phyloP scores from a whole-genome alignment of 495 filamentous ascomycete genomes.

The Penicillium maclennaniae region DNA sequence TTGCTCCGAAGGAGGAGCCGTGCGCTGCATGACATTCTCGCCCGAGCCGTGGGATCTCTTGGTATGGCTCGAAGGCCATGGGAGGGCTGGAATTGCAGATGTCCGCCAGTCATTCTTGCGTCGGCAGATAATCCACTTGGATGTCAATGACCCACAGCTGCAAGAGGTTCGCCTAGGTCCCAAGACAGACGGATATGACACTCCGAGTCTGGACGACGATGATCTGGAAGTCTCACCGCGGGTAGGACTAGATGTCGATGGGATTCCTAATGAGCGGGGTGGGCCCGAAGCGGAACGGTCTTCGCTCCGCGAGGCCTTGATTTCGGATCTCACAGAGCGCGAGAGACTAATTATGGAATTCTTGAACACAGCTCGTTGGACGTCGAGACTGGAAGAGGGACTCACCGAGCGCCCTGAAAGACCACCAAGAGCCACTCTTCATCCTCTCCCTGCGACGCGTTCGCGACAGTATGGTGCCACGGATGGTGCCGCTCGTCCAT shows the following conservation, averaged over 20 bases:
- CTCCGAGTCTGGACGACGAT: conserved; percentile 23
- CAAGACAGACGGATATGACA: conserved; percentile 23
- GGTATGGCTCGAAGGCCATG: conserved; percentile 89
- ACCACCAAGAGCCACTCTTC: conserved; percentile 24
- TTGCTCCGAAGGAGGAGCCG: conserved; percentile 63
- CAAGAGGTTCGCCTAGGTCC: conserved; percentile 53
- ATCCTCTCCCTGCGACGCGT: conserved; percentile 30
- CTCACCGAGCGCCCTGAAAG: conserved; percentile 34
- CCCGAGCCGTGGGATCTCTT: conserved; percentile 88
- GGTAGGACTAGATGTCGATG: conserved; percentile 32
- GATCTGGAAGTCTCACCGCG: conserved; percentile 23
- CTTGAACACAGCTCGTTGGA: conserved; percentile 45
- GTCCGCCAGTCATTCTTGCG: conserved; percentile 69
- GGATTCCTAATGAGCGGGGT: conserved; percentile 13
- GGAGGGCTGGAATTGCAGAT: conserved; percentile 80
- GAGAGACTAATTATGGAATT: conserved; percentile 59
- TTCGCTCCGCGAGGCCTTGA: conserved; percentile 34
- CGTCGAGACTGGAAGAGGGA: conserved; percentile 34
- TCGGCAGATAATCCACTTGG: conserved; percentile 68
- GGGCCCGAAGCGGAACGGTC: conserved; percentile 20
- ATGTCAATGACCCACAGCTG: conserved; percentile 49
- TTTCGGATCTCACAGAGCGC: conserved; percentile 50
- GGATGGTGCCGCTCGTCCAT: conserved; percentile 40
- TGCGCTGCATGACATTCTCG: conserved; percentile 87
- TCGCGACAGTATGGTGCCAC: conserved; percentile 33